Base-by-base conservation (phyloP, 768 basidiomycete species). In the Suillus fuscotomentosus region DNA sequence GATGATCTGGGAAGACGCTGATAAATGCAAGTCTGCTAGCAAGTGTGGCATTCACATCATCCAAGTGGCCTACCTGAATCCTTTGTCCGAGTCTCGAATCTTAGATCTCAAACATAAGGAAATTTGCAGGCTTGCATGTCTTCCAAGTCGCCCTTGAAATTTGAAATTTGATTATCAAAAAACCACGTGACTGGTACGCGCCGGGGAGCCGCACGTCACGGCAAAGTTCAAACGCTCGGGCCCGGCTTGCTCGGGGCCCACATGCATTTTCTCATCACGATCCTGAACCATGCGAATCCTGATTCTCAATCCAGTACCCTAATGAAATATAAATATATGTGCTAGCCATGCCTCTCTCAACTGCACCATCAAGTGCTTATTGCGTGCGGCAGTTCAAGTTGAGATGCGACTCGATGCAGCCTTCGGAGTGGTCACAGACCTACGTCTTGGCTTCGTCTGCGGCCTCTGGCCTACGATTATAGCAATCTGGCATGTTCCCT, bases 401-500 rank as follows among this genome's bases (percentile, higher is more conserved):
- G 11, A 54, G 11, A 54, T 54, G 53, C 53, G 53, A 5, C 53
- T 54, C 20, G 20, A 13, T 54, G 34, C 53, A 36, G 53, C 53
- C 34, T 38, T 54, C 11, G 31, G 31, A 54, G 11, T 36, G 31
- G 3, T 34, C 20, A n/a, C 53, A n/a, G 84, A 88, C 68, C 66
- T 89, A 13, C 68, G 72, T 31, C 3, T 75, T 42, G 80, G 80
- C 0, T 39, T 87, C 3, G 63, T 69, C 67, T 8, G 68, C 67
- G 70, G 83, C 69, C 62, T 77, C 76, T n/a, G 64, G 78, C 38
- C 87, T 81, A 88, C 88, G 0, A 38, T 87, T 20, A 65, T 66
- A 7, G 78, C 77, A 2, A 63, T 88, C 31, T 69, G 77, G 27
- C 59, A 60, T 11, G 65, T 69, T 0, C 89, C 88, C 0, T 70